Evolutionary conservation across 2,329 filamentous ascomycete species (phyloP).

Genomic region (Colletotrichum lupini): DNA sequence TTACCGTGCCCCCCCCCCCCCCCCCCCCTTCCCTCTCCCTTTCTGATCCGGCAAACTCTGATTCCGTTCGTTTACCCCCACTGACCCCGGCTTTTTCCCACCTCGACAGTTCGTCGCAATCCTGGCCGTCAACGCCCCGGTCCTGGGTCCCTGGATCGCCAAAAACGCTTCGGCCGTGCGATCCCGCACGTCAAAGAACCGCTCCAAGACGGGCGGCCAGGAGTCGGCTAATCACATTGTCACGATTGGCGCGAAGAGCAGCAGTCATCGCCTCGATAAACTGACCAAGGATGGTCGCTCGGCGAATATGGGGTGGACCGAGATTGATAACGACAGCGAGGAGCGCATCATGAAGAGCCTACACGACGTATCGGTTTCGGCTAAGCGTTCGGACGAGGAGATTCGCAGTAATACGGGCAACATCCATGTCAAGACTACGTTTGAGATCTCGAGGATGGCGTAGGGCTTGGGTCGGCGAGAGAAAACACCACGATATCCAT

Average conservation of each 20-base stretch:
- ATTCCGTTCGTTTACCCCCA: not conserved
- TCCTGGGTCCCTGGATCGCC: slow-evolving; percentile 41
- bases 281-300: slow-evolving; percentile 33
- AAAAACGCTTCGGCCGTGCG: slow-evolving; percentile 33
- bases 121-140: slow-evolving; percentile 39
- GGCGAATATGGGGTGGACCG: slow-evolving; percentile 37
- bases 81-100: slow-evolving; percentile 5
- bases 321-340: slow-evolving; percentile 38
- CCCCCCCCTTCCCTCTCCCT: not conserved
- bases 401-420: not conserved
- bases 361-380: slow-evolving; percentile 13
- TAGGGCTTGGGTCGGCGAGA: too few relatives aligned
- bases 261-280: slow-evolving; percentile 32
- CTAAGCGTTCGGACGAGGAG: slow-evolving; percentile 24
- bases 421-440: slow-evolving; percentile 20
- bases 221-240: slow-evolving; percentile 34
- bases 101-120: slow-evolving; percentile 39
- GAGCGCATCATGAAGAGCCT: slow-evolving; percentile 35
- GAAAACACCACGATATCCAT: not conserved
- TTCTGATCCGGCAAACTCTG: slow-evolving; percentile 1
- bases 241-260: slow-evolving; percentile 37
- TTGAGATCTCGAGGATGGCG: slow-evolving; percentile 3
- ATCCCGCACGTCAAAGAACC: slow-evolving; percentile 27
- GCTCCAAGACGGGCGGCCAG: slow-evolving; percentile 12
- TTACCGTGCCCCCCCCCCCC: not conserved